Evolutionary conservation across 2,329 filamentous ascomycete genomes (phyloP).

Genomic region (Magnaporthiopsis rhizophila): DNA sequence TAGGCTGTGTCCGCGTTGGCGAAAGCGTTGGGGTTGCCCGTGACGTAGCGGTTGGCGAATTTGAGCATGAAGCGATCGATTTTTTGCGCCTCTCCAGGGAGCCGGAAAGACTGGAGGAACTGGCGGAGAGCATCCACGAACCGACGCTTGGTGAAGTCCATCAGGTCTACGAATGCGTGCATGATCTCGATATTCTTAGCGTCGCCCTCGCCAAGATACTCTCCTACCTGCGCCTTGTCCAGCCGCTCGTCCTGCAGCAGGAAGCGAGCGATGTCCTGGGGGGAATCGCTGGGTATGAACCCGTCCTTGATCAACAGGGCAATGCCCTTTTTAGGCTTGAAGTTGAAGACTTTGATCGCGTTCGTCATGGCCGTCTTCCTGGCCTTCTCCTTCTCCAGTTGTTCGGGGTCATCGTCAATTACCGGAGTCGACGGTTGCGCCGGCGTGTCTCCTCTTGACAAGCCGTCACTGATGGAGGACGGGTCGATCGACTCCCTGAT

Average conservation of each 20-base stretch:
- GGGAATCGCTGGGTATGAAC: constrained; percentile 73
- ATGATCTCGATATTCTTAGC: constrained; percentile 91
- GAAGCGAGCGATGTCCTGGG: constrained; percentile 79
- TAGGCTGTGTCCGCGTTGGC: constrained; percentile 98
- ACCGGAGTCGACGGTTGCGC: constrained; percentile 58
- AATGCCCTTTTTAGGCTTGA: constrained; percentile 91
- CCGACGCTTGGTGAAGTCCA: constrained; percentile 86
- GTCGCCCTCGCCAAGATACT: constrained; percentile 91
- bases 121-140: constrained; percentile 89
- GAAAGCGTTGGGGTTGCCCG: constrained; percentile 92
- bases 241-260: constrained; percentile 73
- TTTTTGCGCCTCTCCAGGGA: constrained; percentile 95
- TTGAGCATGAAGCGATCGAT: constrained; percentile 99
- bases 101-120: constrained; percentile 88
- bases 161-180: constrained; percentile 93
- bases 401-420: constrained; percentile 81
- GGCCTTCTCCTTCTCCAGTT: constrained; percentile 92
- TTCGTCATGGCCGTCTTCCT: constrained; percentile 87
- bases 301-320: constrained; percentile 76
- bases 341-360: constrained; percentile 88
- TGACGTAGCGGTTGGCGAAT: constrained; percentile 92
- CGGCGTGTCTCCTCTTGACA: constrained; percentile 53
- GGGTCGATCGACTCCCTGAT: constrained; percentile 72
- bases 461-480: constrained; percentile 43
- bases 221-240: constrained; percentile 87